Base-by-base conservation (phyloP, 2,329 filamentous ascomycete genomes). In the Penicillium carneum region DNA sequence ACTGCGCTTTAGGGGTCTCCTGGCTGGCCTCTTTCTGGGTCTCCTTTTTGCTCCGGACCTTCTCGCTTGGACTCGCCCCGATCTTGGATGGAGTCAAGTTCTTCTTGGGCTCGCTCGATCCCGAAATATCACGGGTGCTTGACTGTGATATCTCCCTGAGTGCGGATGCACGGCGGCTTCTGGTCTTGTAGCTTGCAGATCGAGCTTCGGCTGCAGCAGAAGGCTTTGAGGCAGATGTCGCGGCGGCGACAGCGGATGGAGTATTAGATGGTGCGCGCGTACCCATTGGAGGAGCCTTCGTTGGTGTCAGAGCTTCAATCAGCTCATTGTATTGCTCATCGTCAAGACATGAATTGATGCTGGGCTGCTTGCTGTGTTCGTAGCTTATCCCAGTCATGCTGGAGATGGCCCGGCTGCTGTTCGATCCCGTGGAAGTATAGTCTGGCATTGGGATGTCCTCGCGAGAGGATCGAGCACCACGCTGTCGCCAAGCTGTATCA, bases 371-470 rank as follows among this genome's bases (percentile, higher is more conserved):
- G 65, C 77, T 80, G 59, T 79, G 78, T 57, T 77, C 76, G 50
- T 77, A 77, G 59, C 77, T 80, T 57, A 78, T 64, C 4, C 76
- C 79, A 8, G 77, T 77, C 71, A 78, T 74, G 61, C 72, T 76
- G 29, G 79, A 81, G 42, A 79, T 75, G 11, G 72, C 73, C 39
- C 76, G 76, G 59, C 78, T 81, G 64, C 74, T 74, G 26, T 71
- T 69, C 10, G 76, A 77, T 49, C 74, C 52, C 1, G 42, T 79
- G 33, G 76, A 80, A n/a, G 70, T 66, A 69, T 82, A 82, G 62
- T 84, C 82, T 5, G 79, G 79, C 82, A 84, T 84, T 29, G 81
- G 77, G 16, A 81, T 65, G 62, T 84, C 82, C 58, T 82, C 76
- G 62, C 79, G 69, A 48, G 74, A 76, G 59, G 78, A 76, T 64